These are phyloP conservation scores for Angophora floribunda DNA, from an alignment of 345 rosid genomes.

Conservation along the genomic window DNA sequence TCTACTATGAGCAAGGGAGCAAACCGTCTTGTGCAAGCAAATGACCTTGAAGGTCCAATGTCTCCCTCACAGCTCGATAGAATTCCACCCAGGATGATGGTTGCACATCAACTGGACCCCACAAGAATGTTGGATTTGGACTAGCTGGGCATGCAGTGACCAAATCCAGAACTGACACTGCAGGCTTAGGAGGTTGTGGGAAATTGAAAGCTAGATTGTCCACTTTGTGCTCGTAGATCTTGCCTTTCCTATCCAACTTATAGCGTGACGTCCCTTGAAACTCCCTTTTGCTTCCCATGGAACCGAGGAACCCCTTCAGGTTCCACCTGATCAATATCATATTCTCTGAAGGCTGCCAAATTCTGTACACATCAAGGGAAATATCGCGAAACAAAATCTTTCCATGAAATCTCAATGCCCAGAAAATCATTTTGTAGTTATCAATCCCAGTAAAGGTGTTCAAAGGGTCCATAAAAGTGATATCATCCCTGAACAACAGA, in stretches of 20 bases:
- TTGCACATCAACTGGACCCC: conserved; percentile 40
- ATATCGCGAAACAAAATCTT: conserved; percentile 72
- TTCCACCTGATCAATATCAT: conserved; percentile 90
- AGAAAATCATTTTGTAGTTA: conserved; percentile 73
- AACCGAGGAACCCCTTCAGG: conserved; percentile 78
- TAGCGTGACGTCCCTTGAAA: conserved; percentile 90
- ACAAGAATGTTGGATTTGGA: conserved; percentile 79
- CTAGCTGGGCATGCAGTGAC: conserved; percentile 75
- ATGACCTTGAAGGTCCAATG: conserved; percentile 35
- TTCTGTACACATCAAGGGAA: conserved; percentile 67
- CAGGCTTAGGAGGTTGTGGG: conserved; percentile 64
- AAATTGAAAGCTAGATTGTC: conserved; percentile 90
- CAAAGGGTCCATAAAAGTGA: conserved; percentile 69
- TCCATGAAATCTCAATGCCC: conserved; percentile 93
- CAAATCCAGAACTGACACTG: conserved; percentile 73
- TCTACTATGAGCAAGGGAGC: conserved; percentile 45
- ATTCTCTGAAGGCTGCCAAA: conserved; percentile 98
- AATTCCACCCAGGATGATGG: conserved; percentile 71
- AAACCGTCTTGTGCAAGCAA: conserved; percentile 36
- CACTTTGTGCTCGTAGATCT: conserved; percentile 83
- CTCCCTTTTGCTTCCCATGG: conserved; percentile 98
- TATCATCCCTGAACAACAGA: conserved; percentile 56
- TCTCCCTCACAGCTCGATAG: conserved; percentile 50
- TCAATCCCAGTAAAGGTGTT: conserved; percentile 79
- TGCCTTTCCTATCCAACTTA: conserved; percentile 79